phyloP scores from a whole-genome alignment of 2,329 filamentous ascomycete species.

The Pestalotiopsis sp. region DNA sequence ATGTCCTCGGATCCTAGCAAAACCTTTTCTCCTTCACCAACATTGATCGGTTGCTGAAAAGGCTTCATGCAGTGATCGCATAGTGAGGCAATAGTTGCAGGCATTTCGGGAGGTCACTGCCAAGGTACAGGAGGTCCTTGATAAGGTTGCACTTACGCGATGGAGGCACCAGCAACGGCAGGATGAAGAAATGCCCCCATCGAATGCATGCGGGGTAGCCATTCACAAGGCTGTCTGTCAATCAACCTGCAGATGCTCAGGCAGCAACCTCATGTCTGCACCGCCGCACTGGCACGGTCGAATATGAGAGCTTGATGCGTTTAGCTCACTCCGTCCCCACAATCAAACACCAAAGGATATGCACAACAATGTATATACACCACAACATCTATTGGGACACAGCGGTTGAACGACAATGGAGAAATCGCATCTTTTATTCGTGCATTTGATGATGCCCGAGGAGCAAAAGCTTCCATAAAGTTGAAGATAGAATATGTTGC shows the following conservation, averaged over 20 bases:
- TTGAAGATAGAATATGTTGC: too few relatives aligned
- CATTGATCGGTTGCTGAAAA: neutral
- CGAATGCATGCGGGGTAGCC: neutral
- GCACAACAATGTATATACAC: too few relatives aligned
- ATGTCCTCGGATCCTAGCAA: neutral
- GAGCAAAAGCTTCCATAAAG: too few relatives aligned
- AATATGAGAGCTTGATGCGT: neutral
- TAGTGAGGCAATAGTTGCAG: neutral
- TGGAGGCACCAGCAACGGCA: neutral
- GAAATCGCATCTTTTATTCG: too few relatives aligned
- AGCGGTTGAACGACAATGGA: too few relatives aligned
- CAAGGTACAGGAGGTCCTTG: neutral
- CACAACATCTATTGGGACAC: too few relatives aligned
- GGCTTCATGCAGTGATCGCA: neutral
- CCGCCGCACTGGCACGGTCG: neutral
- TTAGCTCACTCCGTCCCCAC: too few relatives aligned
- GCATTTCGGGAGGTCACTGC: neutral
- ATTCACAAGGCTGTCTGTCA: neutral
- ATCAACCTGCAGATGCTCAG: neutral
- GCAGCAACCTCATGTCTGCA: neutral
- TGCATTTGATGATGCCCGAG: too few relatives aligned
- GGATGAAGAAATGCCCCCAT: neutral
- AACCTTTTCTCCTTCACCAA: neutral
- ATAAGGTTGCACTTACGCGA: neutral
- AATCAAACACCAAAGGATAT: too few relatives aligned